Base-by-base conservation (phyloP, 2,329 filamentous ascomycete genomes). In the Trichoderma breve region DNA sequence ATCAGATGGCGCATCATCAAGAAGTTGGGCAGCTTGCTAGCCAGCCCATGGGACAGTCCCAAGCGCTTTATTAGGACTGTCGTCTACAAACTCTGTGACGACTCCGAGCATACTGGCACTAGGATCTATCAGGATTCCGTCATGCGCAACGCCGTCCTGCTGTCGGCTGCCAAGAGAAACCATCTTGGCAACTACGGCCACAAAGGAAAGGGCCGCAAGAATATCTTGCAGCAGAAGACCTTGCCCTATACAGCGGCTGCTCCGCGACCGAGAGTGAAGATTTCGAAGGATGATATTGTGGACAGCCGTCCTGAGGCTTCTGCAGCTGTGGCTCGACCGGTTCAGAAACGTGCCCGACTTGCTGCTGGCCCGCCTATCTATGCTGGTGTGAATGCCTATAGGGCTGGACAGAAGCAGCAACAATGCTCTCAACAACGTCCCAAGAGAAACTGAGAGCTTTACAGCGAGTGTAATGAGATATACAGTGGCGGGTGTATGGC, bases 1-100 rank as follows among this genome's bases (percentile, higher is more conserved):
- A 74, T 82, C 53, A 76, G 82, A 21, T 83, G 80, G 81, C 76
- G 80, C 24, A 73, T 81, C 7, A 65, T 70, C 8, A 76, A 77
- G 34, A 68, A 76, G 18, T 39, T 55, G 3, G 39, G 72, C 9
- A 66, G 21, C 67, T 73, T 12, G 7, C n/a, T 21, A 30, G 51
- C 5, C 12, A 69, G 15, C 18, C 61, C 70, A 1, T 74, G 72
- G 26, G 61, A 74, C n/a, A 74, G 30, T 7, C 53, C 73, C n/a
- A 71, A n/a, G 2, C 3, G 26, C 0, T 64, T 75, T 14, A 70
- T 79, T 43, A 65, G 72, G 5, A 71, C 72, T 0, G 57, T 76
- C 12, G 71, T 77, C 18, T 70, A 67, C 57, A 74, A 57, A 28
- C 72, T 79, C 3, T 66, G 62, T 14, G 76, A 75, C n/a, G 63